These are phyloP conservation scores for Cupressus sempervirens DNA, from an alignment of 75 land plant species.

Conservation along the genomic window DNA sequence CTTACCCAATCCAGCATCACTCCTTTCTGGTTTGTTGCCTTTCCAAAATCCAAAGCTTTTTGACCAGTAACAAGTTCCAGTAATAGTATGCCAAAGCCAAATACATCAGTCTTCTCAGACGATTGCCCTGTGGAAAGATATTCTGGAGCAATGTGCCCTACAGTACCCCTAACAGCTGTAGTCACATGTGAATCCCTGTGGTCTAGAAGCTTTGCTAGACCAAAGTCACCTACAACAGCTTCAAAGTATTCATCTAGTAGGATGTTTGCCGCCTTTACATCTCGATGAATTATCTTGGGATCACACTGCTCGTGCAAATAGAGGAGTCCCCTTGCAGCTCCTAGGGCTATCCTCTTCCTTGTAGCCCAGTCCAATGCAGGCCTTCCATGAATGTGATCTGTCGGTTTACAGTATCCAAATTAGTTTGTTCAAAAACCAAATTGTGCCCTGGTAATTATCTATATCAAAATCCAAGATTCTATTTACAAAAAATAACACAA, in stretches of 20 bases:
- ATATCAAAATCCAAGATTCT: neutral
- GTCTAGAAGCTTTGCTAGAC: conserved; percentile 81
- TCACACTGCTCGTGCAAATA: conserved; percentile 92
- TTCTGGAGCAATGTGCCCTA: conserved; percentile 50
- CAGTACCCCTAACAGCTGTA: conserved; percentile 71
- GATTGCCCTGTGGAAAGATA: conserved; percentile 40
- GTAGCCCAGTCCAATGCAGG: conserved; percentile 74
- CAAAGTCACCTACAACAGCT: conserved; percentile 86
- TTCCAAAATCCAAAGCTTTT: conserved; percentile 65
- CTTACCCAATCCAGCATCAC: conserved; percentile 82
- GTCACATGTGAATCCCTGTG: conserved; percentile 80
- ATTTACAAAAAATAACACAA: neutral
- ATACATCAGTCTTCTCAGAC: conserved; percentile 49
- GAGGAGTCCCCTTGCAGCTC: conserved; percentile 67
- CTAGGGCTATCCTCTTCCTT: conserved; percentile 66
- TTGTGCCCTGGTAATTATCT: neutral
- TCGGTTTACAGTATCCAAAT: conserved; percentile 1
- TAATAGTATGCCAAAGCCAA: conserved; percentile 40
- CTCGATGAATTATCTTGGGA: conserved; percentile 95
- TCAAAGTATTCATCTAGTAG: conserved; percentile 79
- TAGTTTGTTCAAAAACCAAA: conserved; percentile 4
- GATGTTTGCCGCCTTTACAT: conserved; percentile 96
- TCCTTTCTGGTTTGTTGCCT: conserved; percentile 70
- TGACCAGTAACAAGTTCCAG: conserved; percentile 66
- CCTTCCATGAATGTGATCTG: conserved; percentile 31